Evolutionary conservation across 2,329 filamentous ascomycete genomes (phyloP), one percentile per base, ranked within the genome.

Genomic region (Dendryphion nanum): DNA sequence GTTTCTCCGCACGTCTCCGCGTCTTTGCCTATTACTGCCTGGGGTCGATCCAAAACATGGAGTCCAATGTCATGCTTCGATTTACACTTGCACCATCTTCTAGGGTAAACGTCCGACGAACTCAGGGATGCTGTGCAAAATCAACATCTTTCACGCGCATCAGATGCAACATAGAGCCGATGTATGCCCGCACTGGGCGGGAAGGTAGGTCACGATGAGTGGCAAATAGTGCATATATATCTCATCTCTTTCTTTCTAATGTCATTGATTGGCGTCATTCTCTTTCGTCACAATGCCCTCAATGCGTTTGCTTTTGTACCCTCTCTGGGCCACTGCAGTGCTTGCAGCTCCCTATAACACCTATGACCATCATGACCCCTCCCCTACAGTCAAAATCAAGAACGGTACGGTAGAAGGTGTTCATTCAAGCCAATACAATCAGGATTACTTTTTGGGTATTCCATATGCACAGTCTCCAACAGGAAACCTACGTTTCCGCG

Each of bases 401-500:
- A 71, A 71, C 45, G 68, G 68, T 5, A 67, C 67, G 1, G 48
- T 66, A 23, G 40, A 49, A 30, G 68, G 68, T 12, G 23, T 62
- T 3, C 53, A 70, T 42, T 61, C 57, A 4, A 17, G 45, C 5
- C 45, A 57, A 19, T 69, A 68, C 47, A 56, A 68, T 33, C 65
- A 71, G 45, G 66, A 71, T 48, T 64, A 53, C 49, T 71, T 69
- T 41, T 58, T 70, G 20, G 67, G 68, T 4, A 50, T 80, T 3
- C 77, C 76, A 0, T 80, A 73, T 51, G 77, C 76, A 4, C 69
- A 73, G 40, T 70, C 75, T 15, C 75, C 74, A 83, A 38, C 41
- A 5, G 47, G 47, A 7, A 14, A 17, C 12, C 35, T 38, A 4
- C 30, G 36, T 15, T 38, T 39, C 40, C 30, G 36, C 19, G 85